Conservation (phyloP, 2,329 filamentous ascomycete species). For the Paecilomyces fulvus region DNA sequence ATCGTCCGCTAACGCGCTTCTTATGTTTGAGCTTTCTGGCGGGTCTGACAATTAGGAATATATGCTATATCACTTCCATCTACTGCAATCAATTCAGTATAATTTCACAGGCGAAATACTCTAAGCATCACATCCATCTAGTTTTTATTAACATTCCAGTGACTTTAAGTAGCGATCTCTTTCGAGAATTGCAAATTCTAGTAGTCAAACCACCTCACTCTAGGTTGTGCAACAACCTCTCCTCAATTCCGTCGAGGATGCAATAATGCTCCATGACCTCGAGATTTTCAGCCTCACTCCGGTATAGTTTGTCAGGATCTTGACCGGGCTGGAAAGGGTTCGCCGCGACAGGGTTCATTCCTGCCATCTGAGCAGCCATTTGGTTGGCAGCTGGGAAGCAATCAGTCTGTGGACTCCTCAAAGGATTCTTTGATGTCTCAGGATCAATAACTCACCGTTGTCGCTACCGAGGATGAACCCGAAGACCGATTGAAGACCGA, state of each 20-base stretch:
- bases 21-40: background rate
- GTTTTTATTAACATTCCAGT: slow-evolving; percentile 1
- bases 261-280: slow-evolving; percentile 92
- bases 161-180: slow-evolving; percentile 6
- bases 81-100: background rate
- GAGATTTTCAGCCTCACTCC: slow-evolving; percentile 86
- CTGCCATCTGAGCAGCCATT: slow-evolving; percentile 74
- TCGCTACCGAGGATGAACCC: slow-evolving; percentile 94
- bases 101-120: background rate
- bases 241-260: slow-evolving; percentile 79
- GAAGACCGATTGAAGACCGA: slow-evolving; percentile 93
- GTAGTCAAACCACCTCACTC: slow-evolving; percentile 10
- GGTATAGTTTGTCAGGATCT: slow-evolving; percentile 92
- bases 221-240: slow-evolving; percentile 59
- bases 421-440: background rate
- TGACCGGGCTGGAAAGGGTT: slow-evolving; percentile 85
- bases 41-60: background rate
- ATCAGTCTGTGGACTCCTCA: slow-evolving; percentile 1
- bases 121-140: background rate
- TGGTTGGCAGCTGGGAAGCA: slow-evolving; percentile 68
- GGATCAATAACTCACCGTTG: slow-evolving; percentile 58
- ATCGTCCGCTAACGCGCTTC: background rate
- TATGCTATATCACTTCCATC: background rate
- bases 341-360: slow-evolving; percentile 57
- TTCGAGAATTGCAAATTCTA: background rate